A percentile compares a stretch with the other conserved stretches of the same genome.
Evolutionary conservation across 169 alveolate genomes (phyloP).

Genomic region (Cryptosporidium andersoni): DNA sequence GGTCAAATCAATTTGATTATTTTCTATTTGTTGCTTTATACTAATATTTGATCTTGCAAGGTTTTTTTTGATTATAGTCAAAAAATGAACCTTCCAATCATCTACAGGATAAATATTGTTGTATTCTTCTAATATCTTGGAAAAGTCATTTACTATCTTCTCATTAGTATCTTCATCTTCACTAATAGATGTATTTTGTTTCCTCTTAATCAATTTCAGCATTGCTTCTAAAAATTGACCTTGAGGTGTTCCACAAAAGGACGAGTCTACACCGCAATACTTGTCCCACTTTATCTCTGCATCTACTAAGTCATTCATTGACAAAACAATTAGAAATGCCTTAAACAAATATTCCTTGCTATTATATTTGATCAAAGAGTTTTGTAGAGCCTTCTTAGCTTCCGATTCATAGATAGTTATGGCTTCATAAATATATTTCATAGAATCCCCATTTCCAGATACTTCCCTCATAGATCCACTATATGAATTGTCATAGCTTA

Average conservation of each 20-base stretch:
- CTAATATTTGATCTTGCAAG: conserved; percentile 17
- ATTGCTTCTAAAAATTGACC: conserved; percentile 48
- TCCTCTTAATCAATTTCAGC: conserved; percentile 22
- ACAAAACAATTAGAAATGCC: conserved; percentile 73
- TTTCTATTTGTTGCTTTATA: conserved; percentile 19
- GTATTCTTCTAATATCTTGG: conserved; percentile 46
- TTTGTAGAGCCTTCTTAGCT: conserved; percentile 74
- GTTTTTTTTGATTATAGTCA: conserved; percentile 40
- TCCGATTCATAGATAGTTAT: conserved; percentile 77
- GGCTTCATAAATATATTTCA: conserved; percentile 1
- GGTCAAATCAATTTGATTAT: conserved; percentile 55
- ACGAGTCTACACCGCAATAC: conserved; percentile 27
- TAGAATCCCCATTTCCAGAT: neutral
- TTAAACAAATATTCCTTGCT: conserved; percentile 77
- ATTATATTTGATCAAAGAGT: conserved; percentile 78
- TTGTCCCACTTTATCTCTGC: conserved; percentile 67
- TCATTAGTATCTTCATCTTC: conserved; percentile 11
- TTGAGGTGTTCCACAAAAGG: conserved; percentile 23
- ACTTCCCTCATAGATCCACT: conserved; percentile 54
- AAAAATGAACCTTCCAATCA: conserved; percentile 64
- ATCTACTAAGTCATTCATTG: conserved; percentile 54
- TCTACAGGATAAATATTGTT: conserved; percentile 54
- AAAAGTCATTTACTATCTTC: conserved; percentile 34
- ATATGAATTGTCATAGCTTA: conserved; percentile 31
- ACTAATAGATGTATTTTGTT: neutral